Conservation (phyloP, 805 yeast species). For the Pichia occidentalis region DNA sequence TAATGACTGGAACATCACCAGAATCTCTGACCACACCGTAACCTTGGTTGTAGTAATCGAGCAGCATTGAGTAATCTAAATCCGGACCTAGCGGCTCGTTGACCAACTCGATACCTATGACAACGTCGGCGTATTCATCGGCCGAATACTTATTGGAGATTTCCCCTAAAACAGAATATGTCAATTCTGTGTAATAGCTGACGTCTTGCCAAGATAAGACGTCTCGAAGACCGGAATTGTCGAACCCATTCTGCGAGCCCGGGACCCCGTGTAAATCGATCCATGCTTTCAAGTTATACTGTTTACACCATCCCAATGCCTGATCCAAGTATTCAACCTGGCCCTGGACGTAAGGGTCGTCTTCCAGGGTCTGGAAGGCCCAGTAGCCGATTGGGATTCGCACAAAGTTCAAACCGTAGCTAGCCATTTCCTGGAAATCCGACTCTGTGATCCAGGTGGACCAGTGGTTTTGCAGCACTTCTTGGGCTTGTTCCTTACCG, state of each 20-base stretch:
- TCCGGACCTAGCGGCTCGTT: constrained; percentile 85
- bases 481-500: constrained; percentile 53
- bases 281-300: constrained; percentile 68
- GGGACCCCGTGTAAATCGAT: constrained; percentile 95
- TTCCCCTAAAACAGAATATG: constrained; percentile 47
- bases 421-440: constrained; percentile 57
- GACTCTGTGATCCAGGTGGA: constrained; percentile 62
- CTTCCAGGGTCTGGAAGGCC: constrained; percentile 61
- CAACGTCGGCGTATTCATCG: constrained; percentile 56
- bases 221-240: constrained; percentile 85
- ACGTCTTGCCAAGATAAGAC: constrained; percentile 46
- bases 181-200: constrained; percentile 37
- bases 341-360: constrained; percentile 86
- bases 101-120: constrained; percentile 75
- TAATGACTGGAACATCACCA: constrained; percentile 38
- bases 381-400: constrained; percentile 94
- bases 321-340: constrained; percentile 65
- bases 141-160: constrained; percentile 61
- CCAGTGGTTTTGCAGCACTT: constrained; percentile 67
- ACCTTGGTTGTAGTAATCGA: constrained; percentile 55
- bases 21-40: constrained; percentile 56
- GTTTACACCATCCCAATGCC: constrained; percentile 71
- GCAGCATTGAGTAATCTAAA: constrained; percentile 51
- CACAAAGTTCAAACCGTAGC: constrained; percentile 70
- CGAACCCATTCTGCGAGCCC: constrained; percentile 94